Percentiles rank a stretch among this genome's conserved stretches.
phyloP scores from a whole-genome alignment of 2,329 filamentous ascomycete genomes.

The Colletotrichum agaves region DNA sequence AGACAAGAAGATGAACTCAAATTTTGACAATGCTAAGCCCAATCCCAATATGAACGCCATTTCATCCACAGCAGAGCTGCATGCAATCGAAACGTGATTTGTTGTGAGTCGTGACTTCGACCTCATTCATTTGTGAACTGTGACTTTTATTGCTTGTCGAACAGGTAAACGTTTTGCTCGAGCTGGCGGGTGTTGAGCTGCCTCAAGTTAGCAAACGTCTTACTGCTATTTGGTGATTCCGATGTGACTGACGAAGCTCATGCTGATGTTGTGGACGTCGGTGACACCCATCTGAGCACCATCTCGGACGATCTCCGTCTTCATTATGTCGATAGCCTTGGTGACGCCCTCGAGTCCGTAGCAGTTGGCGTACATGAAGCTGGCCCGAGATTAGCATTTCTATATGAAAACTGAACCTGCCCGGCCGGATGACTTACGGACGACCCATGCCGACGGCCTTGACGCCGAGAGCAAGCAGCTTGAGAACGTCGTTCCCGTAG shows the following conservation, averaged over 20 bases:
- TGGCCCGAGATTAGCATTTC: background rate
- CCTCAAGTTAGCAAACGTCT: background rate
- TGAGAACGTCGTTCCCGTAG: conserved; percentile 52
- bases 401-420: too few species aligned
- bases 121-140: background rate
- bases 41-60: conserved; percentile 2
- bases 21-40: background rate
- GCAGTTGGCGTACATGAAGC: conserved; percentile 61
- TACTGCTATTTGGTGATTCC: too few species aligned
- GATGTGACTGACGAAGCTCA: conserved; percentile 24
- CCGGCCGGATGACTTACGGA: conserved; percentile 37
- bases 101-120: background rate
- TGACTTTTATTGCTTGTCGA: conserved; percentile 12
- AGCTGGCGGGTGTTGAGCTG: conserved; percentile 34
- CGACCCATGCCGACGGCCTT: conserved; percentile 56
- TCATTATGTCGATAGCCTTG: conserved; percentile 58
- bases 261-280: conserved; percentile 41
- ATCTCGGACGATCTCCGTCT: conserved; percentile 55
- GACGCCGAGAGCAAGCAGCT: conserved; percentile 52
- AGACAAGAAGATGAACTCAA: conserved; percentile 11
- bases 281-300: conserved; percentile 49
- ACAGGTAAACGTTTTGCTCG: conserved; percentile 30
- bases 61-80: background rate
- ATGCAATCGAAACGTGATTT: conserved; percentile 1
- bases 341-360: conserved; percentile 60